Conservation (phyloP, 352 stramenopile species). For the Phytophthora sojae region DNA sequence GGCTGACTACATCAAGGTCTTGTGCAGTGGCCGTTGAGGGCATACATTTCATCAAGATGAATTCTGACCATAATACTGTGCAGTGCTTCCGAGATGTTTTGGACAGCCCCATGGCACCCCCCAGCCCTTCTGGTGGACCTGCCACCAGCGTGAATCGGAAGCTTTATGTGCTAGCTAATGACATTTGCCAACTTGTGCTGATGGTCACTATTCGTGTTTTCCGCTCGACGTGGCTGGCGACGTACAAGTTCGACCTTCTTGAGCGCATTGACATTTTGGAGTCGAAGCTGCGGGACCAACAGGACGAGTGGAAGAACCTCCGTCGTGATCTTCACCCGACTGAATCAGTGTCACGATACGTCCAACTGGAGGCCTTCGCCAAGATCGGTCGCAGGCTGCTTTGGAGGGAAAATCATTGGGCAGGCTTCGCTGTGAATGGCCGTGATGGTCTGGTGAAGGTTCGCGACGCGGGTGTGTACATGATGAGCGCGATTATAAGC, state of each 20-base stretch:
- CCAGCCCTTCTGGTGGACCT: no score
- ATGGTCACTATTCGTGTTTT: not conserved
- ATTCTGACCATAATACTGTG: not conserved
- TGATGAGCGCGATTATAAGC: no score
- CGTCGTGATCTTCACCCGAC: not conserved
- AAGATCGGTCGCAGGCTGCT: no score
- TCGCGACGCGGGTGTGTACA: no score
- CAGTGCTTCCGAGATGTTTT: constrained; percentile 7
- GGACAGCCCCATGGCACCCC: no score
- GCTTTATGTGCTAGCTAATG: no score
- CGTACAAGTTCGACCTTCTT: constrained; percentile 10
- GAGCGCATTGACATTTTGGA: constrained; percentile 15
- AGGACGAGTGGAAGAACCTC: constrained; percentile 1
- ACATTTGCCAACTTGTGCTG: no score
- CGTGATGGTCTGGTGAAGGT: not conserved
- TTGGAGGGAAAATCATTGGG: not conserved
- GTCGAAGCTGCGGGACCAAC: constrained; percentile 7
- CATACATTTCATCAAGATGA: no score
- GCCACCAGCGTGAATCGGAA: no score
- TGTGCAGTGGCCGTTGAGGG: no score
- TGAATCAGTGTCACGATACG: not conserved
- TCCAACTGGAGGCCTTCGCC: no score
- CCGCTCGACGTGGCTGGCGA: not conserved
- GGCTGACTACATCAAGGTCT: not conserved
- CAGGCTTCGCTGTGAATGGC: not conserved